A percentile compares a stretch with the other conserved stretches of the same genome.
phyloP scores from a whole-genome alignment of 163 green algal species.

The Picocystis sp. region DNA sequence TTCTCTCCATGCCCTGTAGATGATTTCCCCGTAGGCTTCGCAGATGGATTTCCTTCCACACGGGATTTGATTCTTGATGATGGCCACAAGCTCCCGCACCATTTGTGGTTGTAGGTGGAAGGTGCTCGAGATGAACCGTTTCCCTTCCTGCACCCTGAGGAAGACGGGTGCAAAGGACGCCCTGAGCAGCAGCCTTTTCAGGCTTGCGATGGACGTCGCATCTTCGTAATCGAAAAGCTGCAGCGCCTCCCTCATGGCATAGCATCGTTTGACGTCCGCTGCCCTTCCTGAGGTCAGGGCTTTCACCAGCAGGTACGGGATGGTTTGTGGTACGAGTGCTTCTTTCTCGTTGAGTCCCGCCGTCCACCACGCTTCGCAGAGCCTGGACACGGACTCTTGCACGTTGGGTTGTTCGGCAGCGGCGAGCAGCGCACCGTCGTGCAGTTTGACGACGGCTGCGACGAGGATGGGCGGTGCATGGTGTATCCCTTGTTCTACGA shows the following conservation, averaged over 20 bases:
- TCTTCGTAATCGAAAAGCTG: slow-evolving; percentile 59
- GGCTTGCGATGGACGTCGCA: slow-evolving; percentile 14
- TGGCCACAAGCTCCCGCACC: slow-evolving; percentile 38
- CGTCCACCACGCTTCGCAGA: slow-evolving; percentile 52
- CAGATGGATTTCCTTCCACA: slow-evolving; percentile 23
- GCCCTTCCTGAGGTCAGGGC: slow-evolving; percentile 11
- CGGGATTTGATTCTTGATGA: slow-evolving; percentile 53
- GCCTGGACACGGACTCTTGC: slow-evolving; percentile 38
- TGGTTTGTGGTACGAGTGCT: slow-evolving; percentile 34
- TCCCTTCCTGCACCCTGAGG: slow-evolving; percentile 37
- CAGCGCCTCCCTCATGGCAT: slow-evolving; percentile 36
- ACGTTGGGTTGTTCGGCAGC: slow-evolving; percentile 22
- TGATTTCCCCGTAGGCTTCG: slow-evolving; percentile 55
- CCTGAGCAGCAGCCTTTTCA: slow-evolving; percentile 38
- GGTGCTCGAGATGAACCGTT: slow-evolving; percentile 44
- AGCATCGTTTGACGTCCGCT: slow-evolving; percentile 42
- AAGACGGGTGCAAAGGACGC: slow-evolving; percentile 43
- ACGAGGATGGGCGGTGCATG: slow-evolving; percentile 15
- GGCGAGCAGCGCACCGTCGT: slow-evolving; percentile 31
- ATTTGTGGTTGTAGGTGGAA: slow-evolving; percentile 46
- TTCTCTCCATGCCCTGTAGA: slow-evolving; percentile 44
- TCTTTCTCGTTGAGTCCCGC: slow-evolving; percentile 25
- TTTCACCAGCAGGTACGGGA: slow-evolving; percentile 47
- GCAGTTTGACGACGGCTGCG: slow-evolving; percentile 21
- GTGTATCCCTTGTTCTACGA: slow-evolving; percentile 8